These are phyloP conservation scores for Hanseniaspora clermontiae DNA, from an alignment of 805 yeast genomes.

Conservation along the genomic window DNA sequence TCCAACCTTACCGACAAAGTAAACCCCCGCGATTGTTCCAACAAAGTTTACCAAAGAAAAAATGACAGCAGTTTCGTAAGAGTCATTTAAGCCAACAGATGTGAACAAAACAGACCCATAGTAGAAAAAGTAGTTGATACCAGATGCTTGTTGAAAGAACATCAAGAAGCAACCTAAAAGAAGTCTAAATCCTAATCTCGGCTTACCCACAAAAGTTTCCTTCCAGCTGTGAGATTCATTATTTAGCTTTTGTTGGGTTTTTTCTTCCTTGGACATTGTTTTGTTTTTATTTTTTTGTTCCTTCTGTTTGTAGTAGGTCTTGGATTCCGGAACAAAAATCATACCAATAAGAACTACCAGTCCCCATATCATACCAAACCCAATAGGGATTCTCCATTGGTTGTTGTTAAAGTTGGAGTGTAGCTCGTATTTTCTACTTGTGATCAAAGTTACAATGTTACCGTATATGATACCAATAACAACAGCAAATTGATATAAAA, in stretches of 20 bases:
- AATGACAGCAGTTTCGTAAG: slow-evolving; percentile 48
- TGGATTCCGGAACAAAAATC: slow-evolving; percentile 55
- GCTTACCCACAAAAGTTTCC: slow-evolving; percentile 51
- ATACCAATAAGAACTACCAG: slow-evolving; percentile 46
- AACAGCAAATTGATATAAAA: slow-evolving; percentile 49
- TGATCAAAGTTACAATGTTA: slow-evolving; percentile 48
- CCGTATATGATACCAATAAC: slow-evolving; percentile 58
- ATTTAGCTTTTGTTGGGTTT: not conserved
- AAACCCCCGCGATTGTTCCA: slow-evolving; percentile 42
- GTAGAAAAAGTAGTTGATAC: slow-evolving; percentile 54
- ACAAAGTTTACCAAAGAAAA: slow-evolving; percentile 45
- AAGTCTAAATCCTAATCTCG: slow-evolving; percentile 40
- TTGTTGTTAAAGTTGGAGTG: slow-evolving; percentile 30
- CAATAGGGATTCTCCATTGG: slow-evolving; percentile 60
- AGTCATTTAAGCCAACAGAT: slow-evolving; percentile 44
- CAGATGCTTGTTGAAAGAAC: slow-evolving; percentile 50
- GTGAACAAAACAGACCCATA: slow-evolving; percentile 52
- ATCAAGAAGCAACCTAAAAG: slow-evolving; percentile 47
- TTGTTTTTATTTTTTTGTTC: slow-evolving; percentile 36
- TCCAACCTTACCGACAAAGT: slow-evolving; percentile 42
- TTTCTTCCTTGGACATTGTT: slow-evolving; percentile 30
- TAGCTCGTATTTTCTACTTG: slow-evolving; percentile 26
- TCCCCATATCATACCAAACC: slow-evolving; percentile 33
- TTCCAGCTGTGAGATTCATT: slow-evolving; percentile 11
- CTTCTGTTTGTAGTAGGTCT: slow-evolving; percentile 42